Conservation (phyloP, 148 eudicot genomes). For the Rhododendron henanense region DNA sequence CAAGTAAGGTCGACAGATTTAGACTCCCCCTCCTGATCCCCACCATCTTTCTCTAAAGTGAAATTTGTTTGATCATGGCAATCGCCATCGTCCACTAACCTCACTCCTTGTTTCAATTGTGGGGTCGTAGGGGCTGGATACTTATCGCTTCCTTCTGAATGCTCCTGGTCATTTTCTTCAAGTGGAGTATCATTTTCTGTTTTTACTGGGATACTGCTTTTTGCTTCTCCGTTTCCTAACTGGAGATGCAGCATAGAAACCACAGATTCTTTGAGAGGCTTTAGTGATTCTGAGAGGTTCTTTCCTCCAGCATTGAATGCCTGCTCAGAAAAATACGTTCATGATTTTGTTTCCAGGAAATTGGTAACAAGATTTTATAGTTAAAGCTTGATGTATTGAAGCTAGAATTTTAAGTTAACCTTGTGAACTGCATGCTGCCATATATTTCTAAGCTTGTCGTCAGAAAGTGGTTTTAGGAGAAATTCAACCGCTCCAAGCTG, state of each 20-base stretch:
- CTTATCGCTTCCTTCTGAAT: constrained; percentile 46
- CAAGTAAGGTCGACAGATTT: constrained; percentile 73
- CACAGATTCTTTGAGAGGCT: constrained; percentile 49
- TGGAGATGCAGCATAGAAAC: constrained; percentile 41
- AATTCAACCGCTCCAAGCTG: constrained; percentile 94
- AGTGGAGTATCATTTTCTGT: constrained; percentile 13
- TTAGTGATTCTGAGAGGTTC: constrained; percentile 40
- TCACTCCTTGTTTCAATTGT: constrained; percentile 58
- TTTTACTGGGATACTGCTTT: constrained; percentile 18
- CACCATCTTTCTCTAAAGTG: constrained; percentile 43
- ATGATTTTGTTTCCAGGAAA: neutral
- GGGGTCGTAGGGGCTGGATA: constrained; percentile 87
- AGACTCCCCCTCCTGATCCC: constrained; percentile 52
- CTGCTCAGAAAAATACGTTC: constrained; percentile 28
- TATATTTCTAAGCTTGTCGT: constrained; percentile 72
- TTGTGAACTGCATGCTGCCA: constrained; percentile 93
- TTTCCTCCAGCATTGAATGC: constrained; percentile 61
- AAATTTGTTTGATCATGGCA: constrained; percentile 49
- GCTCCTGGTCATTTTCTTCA: constrained; percentile 30
- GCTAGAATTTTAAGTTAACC: constrained; percentile 25
- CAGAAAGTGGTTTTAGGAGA: constrained; percentile 66
- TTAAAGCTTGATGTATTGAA: neutral
- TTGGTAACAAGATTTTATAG: neutral
- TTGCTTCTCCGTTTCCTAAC: constrained; percentile 19
- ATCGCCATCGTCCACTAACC: constrained; percentile 57